These are phyloP conservation scores for Lantana camara DNA, from an alignment of 257 asterid genomes.

Conservation along the genomic window DNA sequence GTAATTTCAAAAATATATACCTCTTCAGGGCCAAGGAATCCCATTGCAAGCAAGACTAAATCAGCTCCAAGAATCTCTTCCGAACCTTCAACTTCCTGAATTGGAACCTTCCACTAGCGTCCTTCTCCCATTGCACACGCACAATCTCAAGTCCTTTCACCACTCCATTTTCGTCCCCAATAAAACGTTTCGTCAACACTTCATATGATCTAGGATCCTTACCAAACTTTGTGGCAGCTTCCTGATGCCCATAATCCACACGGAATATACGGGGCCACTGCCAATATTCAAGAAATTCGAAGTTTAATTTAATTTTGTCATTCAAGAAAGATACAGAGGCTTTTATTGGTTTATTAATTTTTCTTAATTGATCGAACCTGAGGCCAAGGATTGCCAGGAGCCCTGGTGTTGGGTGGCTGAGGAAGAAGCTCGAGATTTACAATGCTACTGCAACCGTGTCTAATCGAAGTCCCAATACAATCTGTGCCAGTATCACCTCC, in stretches of 20 bases:
- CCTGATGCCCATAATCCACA: constrained; percentile 96
- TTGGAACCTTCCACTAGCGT: constrained; percentile 77
- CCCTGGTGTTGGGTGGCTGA: constrained; percentile 89
- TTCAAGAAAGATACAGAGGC: no score
- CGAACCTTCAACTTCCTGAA: constrained; percentile 94
- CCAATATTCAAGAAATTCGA: constrained; percentile 17
- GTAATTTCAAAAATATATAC: constrained; percentile 17
- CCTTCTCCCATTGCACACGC: constrained; percentile 91
- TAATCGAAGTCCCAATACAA: constrained; percentile 92
- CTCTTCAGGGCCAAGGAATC: constrained; percentile 98
- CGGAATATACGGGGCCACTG: constrained; percentile 99
- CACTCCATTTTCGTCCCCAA: constrained; percentile 81
- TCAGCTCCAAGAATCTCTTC: constrained; percentile 91
- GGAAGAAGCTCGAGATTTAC: constrained; percentile 94
- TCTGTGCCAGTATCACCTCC: constrained; percentile 99
- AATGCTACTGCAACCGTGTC: constrained; percentile 85
- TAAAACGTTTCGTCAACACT: constrained; percentile 86
- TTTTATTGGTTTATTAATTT: no score
- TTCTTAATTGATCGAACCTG: no score
- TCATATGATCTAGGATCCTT: constrained; percentile 95
- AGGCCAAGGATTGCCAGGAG: constrained; percentile 99
- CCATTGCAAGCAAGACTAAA: constrained; percentile 93
- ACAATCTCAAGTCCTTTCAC: constrained; percentile 85
- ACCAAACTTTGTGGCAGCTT: constrained; percentile 89
- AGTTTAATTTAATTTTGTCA: not conserved